A percentile compares a stretch with the other conserved stretches of the same genome.
Evolutionary conservation across 495 filamentous ascomycete genomes (phyloP).

Genomic region (Aspergillus biplanus): DNA sequence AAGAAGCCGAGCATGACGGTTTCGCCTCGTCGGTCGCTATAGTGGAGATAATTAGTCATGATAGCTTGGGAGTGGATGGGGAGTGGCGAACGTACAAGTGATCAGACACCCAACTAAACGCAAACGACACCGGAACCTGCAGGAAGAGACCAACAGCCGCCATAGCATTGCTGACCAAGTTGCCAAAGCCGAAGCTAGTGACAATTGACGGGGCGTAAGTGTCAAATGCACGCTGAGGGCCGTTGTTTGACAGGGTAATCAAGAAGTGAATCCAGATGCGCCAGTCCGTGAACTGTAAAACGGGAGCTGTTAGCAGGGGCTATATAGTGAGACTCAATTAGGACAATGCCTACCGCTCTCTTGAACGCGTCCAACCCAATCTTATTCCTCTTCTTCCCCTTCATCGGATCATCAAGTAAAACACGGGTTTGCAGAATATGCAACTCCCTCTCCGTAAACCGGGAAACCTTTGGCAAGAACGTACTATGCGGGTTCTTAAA

Average conservation of each 20-base stretch:
- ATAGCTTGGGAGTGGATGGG: background rate
- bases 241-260: constrained; percentile 20
- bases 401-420: constrained; percentile 17
- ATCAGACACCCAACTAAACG: constrained; percentile 20
- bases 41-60: background rate
- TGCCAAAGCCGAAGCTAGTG: constrained; percentile 22
- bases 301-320: background rate
- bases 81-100: constrained; percentile 12
- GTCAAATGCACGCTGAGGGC: constrained; percentile 21
- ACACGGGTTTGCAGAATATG: constrained; percentile 17
- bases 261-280: constrained; percentile 23
- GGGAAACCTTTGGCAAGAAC: constrained; percentile 1
- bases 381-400: constrained; percentile 17
- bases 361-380: constrained; percentile 8
- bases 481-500: constrained; percentile 17
- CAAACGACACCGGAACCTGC: constrained; percentile 20
- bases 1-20: constrained; percentile 19
- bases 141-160: constrained; percentile 21
- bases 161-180: constrained; percentile 16
- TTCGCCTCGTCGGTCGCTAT: constrained; percentile 19
- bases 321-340: constrained; percentile 7
- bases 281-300: constrained; percentile 19
- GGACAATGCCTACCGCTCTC: constrained; percentile 2
- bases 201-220: constrained; percentile 21
- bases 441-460: constrained; percentile 23